A percentile compares a stretch with the other conserved stretches of the same genome.
These are phyloP conservation scores for Cupressus sempervirens DNA, from an alignment of 75 land plant species.

Conservation along the genomic window DNA sequence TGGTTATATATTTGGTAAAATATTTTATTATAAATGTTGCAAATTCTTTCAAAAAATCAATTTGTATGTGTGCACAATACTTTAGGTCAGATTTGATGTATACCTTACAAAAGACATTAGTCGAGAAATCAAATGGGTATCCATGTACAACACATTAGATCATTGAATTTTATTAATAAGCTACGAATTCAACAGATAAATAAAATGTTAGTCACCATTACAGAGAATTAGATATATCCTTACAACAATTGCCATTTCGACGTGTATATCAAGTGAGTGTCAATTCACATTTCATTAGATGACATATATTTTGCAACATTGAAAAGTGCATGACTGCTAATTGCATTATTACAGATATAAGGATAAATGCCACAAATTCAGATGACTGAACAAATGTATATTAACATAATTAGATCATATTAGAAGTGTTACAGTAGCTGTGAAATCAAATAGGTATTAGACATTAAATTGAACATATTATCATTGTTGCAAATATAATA, in stretches of 20 bases:
- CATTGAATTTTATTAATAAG: neutral
- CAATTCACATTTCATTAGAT: too few relatives aligned
- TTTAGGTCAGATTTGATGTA: too few relatives aligned
- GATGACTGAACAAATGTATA: neutral
- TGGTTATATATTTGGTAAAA: neutral
- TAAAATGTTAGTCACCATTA: neutral
- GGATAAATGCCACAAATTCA: neutral
- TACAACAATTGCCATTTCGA: too few relatives aligned
- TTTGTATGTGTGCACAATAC: too few relatives aligned
- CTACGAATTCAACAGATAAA: neutral
- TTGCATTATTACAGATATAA: neutral
- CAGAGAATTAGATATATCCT: too few relatives aligned
- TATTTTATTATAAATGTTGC: neutral
- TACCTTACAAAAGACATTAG: neutral
- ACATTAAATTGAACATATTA: neutral
- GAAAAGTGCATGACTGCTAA: neutral
- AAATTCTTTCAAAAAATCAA: neutral
- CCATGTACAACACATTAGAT: neutral
- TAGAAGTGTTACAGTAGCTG: too few relatives aligned
- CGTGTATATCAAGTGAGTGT: too few relatives aligned
- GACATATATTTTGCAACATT: too few relatives aligned
- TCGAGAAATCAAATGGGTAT: neutral
- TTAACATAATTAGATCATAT: neutral
- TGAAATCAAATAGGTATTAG: neutral
- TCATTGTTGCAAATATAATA: neutral